Conservation (phyloP, 2,329 filamentous ascomycete species). For the Sclerotinia borealis region DNA sequence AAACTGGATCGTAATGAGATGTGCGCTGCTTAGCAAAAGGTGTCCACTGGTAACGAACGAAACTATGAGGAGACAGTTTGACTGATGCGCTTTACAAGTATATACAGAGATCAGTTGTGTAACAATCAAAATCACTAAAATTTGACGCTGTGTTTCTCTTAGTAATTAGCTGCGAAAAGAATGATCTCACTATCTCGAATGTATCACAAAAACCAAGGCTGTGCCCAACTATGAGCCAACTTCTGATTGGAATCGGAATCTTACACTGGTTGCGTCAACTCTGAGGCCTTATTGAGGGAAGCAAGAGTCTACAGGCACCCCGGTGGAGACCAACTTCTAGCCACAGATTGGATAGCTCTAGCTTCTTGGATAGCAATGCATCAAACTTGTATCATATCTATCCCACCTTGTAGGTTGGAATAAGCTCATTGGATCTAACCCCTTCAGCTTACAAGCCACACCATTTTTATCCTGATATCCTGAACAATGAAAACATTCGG, state of each 20-base stretch:
- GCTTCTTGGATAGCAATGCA: not conserved
- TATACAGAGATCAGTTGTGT: constrained; percentile 1
- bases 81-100: constrained; percentile 1
- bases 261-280: constrained; percentile 10
- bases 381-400: constrained; percentile 7
- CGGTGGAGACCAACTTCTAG: constrained; percentile 1
- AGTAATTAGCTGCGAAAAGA: not conserved
- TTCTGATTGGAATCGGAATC: not conserved
- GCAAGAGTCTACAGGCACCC: not conserved
- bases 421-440: not conserved
- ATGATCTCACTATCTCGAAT: constrained; percentile 10
- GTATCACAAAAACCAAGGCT: not conserved
- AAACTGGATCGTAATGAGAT: not conserved
- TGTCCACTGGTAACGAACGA: constrained; percentile 10
- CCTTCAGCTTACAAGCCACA: constrained; percentile 2
- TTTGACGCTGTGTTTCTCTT: constrained; percentile 3
- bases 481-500: not conserved
- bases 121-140: not conserved
- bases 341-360: constrained; percentile 3
- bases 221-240: constrained; percentile 2
- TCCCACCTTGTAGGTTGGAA: not conserved
- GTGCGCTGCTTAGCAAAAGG: not conserved
- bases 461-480: not conserved
- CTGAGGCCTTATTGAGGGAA: not conserved
- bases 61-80: constrained; percentile 7